These are phyloP conservation scores for Hyphodiscus sp. DNA, from an alignment of 2,329 filamentous ascomycete species.

Conservation along the genomic window DNA sequence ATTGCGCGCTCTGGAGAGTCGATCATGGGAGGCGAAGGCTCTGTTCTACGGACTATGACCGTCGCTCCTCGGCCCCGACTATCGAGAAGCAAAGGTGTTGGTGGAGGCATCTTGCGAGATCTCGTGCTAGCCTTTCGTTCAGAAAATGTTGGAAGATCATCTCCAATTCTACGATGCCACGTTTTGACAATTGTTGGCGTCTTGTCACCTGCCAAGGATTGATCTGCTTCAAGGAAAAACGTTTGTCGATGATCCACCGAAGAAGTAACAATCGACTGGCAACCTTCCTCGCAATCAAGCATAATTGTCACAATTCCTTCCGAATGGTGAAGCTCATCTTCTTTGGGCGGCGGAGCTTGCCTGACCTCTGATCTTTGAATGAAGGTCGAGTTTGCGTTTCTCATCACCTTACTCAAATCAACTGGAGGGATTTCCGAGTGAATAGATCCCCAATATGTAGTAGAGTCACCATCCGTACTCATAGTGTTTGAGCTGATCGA, in stretches of 20 bases:
- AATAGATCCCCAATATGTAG: conserved; percentile 44
- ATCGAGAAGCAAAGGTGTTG: conserved; percentile 47
- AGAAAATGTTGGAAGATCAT: conserved; percentile 53
- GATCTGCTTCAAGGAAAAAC: conserved; percentile 27
- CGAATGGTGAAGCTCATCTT: conserved; percentile 16
- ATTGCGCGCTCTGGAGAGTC: conserved; percentile 26
- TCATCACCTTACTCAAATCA: conserved; percentile 37
- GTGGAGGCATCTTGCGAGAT: conserved; percentile 48
- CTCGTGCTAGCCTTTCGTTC: conserved; percentile 39
- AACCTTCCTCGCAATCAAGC: conserved; percentile 33
- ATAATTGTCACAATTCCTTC: conserved; percentile 39
- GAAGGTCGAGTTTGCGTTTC: conserved; percentile 37
- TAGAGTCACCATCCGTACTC: conserved; percentile 36
- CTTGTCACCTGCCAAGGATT: conserved; percentile 15
- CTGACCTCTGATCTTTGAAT: conserved; percentile 26
- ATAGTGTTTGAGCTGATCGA: conserved; percentile 12
- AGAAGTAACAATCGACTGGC: conserved; percentile 19
- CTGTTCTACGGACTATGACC: conserved; percentile 35
- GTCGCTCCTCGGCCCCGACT: conserved; percentile 35
- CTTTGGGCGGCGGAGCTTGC: background rate
- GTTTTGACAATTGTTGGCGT: conserved; percentile 6
- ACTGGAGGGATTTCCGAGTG: conserved; percentile 42
- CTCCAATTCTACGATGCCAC: conserved; percentile 54
- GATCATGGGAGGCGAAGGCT: conserved; percentile 22
- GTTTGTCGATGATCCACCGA: conserved; percentile 22